Conservation (phyloP, 2,329 filamentous ascomycete species). For the Talaromyces rugulosus region DNA sequence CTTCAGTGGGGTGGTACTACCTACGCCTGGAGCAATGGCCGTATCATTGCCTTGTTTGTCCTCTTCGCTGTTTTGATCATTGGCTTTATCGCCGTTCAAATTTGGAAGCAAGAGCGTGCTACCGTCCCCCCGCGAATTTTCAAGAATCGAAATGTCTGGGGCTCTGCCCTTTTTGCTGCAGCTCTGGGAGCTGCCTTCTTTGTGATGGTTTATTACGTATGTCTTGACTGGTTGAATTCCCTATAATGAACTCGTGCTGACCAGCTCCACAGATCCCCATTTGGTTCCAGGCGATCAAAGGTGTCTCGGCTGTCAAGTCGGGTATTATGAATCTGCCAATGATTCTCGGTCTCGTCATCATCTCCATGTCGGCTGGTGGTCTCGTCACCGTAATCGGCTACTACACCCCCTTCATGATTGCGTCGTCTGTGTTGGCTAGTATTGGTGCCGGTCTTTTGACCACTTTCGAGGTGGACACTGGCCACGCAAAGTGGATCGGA, state of each 20-base stretch:
- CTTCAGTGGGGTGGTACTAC: conserved; percentile 16
- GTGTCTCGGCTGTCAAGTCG: conserved; percentile 27
- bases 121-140: conserved; percentile 35
- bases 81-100: conserved; percentile 17
- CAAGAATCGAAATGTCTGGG: conserved; percentile 33
- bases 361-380: conserved; percentile 24
- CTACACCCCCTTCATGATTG: conserved; percentile 23
- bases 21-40: conserved; percentile 13
- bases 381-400: conserved; percentile 24
- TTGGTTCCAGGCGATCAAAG: conserved; percentile 37
- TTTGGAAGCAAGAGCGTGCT: conserved; percentile 21
- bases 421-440: conserved; percentile 22
- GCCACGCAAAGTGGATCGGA: conserved; percentile 20
- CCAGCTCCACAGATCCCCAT: conserved; percentile 17
- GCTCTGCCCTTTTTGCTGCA: conserved; percentile 32
- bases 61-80: conserved; percentile 17
- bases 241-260: background rate
- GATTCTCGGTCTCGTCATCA: conserved; percentile 30
- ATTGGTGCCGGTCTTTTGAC: conserved; percentile 29
- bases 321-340: conserved; percentile 42
- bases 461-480: conserved; percentile 26
- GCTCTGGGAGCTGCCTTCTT: conserved; percentile 35
- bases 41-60: conserved; percentile 16
- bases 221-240: background rate
- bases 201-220: conserved; percentile 30